Conservation (phyloP, 257 asterid species). For the Nyctanthes arbortristis region DNA sequence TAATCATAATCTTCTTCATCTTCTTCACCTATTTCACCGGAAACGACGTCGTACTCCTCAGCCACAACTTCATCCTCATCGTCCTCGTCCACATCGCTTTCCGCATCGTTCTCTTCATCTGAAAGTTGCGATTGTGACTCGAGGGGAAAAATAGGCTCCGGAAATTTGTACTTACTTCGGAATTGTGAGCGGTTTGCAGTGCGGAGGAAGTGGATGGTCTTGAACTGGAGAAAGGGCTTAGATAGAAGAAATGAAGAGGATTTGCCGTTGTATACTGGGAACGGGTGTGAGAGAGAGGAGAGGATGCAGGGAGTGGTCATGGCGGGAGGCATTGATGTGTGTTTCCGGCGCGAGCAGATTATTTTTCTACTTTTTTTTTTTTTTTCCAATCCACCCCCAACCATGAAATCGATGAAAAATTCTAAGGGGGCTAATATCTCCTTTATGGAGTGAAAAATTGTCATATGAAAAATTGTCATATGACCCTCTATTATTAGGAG, state of each 20-base stretch:
- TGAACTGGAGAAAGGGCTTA: constrained; percentile 36
- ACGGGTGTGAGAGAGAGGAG: constrained; percentile 26
- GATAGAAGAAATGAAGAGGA: constrained; percentile 33
- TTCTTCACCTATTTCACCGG: constrained; percentile 41
- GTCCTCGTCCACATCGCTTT: constrained; percentile 48
- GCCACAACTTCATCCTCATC: constrained; percentile 67
- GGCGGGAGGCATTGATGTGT: constrained; percentile 62
- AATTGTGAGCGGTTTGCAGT: constrained; percentile 13
- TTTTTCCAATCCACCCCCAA: neutral
- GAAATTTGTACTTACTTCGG: constrained; percentile 37
- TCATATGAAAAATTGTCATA: too few species aligned
- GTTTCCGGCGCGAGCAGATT: too few species aligned
- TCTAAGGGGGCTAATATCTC: too few species aligned
- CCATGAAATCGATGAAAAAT: too few species aligned
- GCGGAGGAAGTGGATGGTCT: constrained; percentile 31
- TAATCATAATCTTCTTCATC: constrained; percentile 48
- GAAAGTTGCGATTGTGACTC: constrained; percentile 61
- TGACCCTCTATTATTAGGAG: too few species aligned
- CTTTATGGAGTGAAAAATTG: too few species aligned
- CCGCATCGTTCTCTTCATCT: constrained; percentile 54
- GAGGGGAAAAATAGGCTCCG: constrained; percentile 41
- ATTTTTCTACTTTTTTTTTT: too few species aligned
- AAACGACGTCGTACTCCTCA: constrained; percentile 61
- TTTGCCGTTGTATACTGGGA: constrained; percentile 10
- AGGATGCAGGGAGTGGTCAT: constrained; percentile 48